phyloP scores from a whole-genome alignment of 1,139 yeast species.

The Meyerozyma guilliermondii region DNA sequence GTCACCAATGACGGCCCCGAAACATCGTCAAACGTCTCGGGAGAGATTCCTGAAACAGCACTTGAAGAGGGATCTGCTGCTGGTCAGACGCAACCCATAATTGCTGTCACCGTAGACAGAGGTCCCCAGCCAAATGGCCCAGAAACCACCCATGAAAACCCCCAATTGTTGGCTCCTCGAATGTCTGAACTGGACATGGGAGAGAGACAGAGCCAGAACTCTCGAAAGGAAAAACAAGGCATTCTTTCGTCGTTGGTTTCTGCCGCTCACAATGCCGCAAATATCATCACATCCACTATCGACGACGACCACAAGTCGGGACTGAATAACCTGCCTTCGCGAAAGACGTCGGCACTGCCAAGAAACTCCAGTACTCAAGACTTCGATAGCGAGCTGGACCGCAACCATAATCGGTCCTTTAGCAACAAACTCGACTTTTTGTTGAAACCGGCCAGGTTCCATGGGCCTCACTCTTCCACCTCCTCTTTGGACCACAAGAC shows the following conservation, averaged over 20 bases:
- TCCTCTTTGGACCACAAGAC: slow-evolving; percentile 3
- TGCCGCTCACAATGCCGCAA: slow-evolving; percentile 31
- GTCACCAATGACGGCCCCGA: not conserved
- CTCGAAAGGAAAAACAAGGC: slow-evolving; percentile 6
- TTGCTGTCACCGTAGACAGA: not conserved
- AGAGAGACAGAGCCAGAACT: slow-evolving; percentile 3
- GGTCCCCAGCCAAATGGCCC: not conserved
- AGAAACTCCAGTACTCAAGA: not conserved
- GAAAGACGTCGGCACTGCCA: not conserved
- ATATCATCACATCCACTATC: slow-evolving; percentile 12
- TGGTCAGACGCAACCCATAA: not conserved
- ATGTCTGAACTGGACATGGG: not conserved
- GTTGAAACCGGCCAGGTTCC: slow-evolving; percentile 13
- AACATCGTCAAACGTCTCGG: not conserved
- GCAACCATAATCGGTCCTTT: slow-evolving; percentile 5
- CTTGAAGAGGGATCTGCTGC: not conserved
- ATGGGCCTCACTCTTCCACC: slow-evolving; percentile 6
- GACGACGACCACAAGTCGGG: slow-evolving; percentile 6
- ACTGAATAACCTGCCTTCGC: not conserved
- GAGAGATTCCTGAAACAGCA: not conserved
- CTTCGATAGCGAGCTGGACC: not conserved
- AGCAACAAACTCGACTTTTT: slow-evolving; percentile 15
- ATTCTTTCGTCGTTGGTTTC: slow-evolving; percentile 22
- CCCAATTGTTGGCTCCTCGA: not conserved
- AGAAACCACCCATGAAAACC: not conserved